phyloP scores from a whole-genome alignment of 352 stramenopile species.

The Phytophthora palmivora region DNA sequence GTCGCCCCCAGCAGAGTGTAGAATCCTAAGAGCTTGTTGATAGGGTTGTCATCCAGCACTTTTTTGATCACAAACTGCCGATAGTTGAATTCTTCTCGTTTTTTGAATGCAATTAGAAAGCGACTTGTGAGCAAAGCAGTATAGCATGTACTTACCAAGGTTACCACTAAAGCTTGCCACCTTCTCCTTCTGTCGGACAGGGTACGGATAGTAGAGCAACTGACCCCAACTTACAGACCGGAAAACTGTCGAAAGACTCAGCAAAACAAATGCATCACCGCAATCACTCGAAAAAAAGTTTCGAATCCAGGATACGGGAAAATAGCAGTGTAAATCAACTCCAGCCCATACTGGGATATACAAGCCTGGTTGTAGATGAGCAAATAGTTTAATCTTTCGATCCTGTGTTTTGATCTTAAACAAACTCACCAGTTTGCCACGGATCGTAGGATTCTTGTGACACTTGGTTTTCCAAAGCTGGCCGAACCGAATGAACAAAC shows the following conservation, averaged over 20 bases:
- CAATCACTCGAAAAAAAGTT: constrained; percentile 26
- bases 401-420: neutral
- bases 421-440: constrained; percentile 19
- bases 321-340: constrained; percentile 44
- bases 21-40: constrained; percentile 51
- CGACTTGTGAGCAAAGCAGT: neutral
- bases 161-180: constrained; percentile 67
- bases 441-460: neutral
- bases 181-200: constrained; percentile 74
- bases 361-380: constrained; percentile 8
- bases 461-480: constrained; percentile 32
- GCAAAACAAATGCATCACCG: constrained; percentile 44
- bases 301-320: constrained; percentile 70
- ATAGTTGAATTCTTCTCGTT: constrained; percentile 65
- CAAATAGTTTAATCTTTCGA: neutral
- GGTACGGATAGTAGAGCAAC: constrained; percentile 70
- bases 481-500: constrained; percentile 24
- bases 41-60: constrained; percentile 61
- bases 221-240: constrained; percentile 62
- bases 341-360: constrained; percentile 29
- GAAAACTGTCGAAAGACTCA: constrained; percentile 51
- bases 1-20: constrained; percentile 28
- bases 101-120: neutral
- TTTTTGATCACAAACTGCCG: constrained; percentile 79
- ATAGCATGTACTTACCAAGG: constrained; percentile 36